phyloP scores from a whole-genome alignment of 2,329 filamentous ascomycete species.

The Penicillium crustosum region DNA sequence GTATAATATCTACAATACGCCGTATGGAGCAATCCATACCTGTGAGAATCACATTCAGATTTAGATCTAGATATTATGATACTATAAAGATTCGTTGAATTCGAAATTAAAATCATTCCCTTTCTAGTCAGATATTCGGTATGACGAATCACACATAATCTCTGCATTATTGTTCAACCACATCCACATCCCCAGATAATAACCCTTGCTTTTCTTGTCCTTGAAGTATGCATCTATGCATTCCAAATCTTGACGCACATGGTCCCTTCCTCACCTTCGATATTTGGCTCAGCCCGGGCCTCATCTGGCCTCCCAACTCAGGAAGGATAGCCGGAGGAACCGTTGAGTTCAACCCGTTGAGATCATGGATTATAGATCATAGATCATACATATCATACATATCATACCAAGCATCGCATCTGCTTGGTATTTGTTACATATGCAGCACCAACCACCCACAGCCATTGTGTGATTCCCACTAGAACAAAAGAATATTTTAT shows the following conservation, averaged over 20 bases:
- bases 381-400: background rate
- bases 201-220: background rate
- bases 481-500: background rate
- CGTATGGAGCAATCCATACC: background rate
- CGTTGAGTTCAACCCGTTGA: background rate
- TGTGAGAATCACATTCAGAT: background rate
- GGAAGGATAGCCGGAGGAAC: background rate
- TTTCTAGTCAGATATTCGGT: background rate
- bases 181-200: background rate
- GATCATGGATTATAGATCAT: too few species aligned
- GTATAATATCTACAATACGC: constrained; percentile 1
- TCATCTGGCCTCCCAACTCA: background rate
- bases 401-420: too few species aligned
- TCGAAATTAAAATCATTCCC: too few species aligned
- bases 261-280: background rate
- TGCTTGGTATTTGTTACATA: background rate
- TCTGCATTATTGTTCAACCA: background rate
- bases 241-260: background rate
- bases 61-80: background rate
- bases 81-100: background rate
- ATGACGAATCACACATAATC: background rate
- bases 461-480: background rate
- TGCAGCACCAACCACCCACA: background rate
- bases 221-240: background rate
- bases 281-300: background rate